Base-by-base conservation (phyloP, 2,329 filamentous ascomycete genomes). In the Fusarium nelsonii region DNA sequence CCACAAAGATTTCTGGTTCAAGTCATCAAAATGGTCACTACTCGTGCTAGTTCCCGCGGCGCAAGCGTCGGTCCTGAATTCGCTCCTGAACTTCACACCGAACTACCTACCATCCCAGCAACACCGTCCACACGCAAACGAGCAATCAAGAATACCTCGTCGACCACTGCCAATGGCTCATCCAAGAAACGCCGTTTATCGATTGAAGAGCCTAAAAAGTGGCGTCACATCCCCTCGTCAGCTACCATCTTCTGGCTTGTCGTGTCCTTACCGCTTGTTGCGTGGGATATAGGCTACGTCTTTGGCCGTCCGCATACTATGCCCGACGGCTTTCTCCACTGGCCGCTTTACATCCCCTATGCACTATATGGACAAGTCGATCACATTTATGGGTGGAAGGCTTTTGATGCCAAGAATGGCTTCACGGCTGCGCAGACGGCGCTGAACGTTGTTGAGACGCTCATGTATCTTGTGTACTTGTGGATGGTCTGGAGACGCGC, bases 241-340 rank as follows among this genome's bases (percentile, higher is more conserved):
- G 56, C 77, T 2, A 85, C 83, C 23, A 84, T 93, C 43, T 70
- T 89, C 68, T 97, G 93, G 93, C 84, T 97, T 28, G 79, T 85
- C 61, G 68, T 95, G 65, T 94, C 92, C 20, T 81, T 96, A 16
- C 92, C 92, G 2, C 85, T 97, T 63, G 92, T 97, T 49, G 75
- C 88, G 51, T 97, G 94, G 94, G 94, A 97, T 81, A 87, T 87
- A 32, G 82, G 84, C 60, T 97, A 97, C 81, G 88, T 97, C 39
- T 83, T 97, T 46, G 82, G 92, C 55, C 92, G 94, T 20, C 94
- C 94, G 32, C 87, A 90, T 78, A 92, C 89, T 59, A 96, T 97
- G 92, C 88, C 90, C 0, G 92, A 92, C 71, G 93, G 93, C 16
- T 80, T 79, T 46, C 82, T 91, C 53, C 92, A 97, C 81, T 83